Evolutionary conservation across 2,329 filamentous ascomycete species (phyloP), one percentile per base, ranked within the genome.

Genomic region (Fusarium torulosum): DNA sequence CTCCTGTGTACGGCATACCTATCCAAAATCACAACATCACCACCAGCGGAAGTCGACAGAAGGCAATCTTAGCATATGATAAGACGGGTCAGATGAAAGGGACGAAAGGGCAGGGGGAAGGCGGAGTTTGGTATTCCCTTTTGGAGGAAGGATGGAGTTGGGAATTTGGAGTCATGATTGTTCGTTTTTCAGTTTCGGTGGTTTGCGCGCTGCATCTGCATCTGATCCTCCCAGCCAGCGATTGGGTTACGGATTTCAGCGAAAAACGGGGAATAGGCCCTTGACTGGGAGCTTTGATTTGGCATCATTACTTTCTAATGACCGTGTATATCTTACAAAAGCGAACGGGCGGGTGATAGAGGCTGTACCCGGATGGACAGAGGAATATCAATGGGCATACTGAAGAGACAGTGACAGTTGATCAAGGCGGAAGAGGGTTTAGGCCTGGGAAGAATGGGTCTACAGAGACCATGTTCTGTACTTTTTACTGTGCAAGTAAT

Each of bases 91-190:
- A 37, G 35, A 37, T n/a, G 35, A 37, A 27, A 54, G 27, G 27
- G 42, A 33, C 45, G 56, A 49, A 51, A 56, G 56, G 62, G 49
- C 21, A 56, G 63, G 68, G 53, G 35, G 63, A 70, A 64, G 62
- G 68, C 59, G 69, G 70, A 71, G 67, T 74, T 68, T 67, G 72
- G 67, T 69, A 73, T 73, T 71, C 67, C 70, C 69, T 71, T 74
- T 72, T 58, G 63, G 65, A 69, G 69, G 70, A 72, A 58, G 63
- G 70, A 73, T 67, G 72, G 74, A 73, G 72, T 76, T 74, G 67
- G 74, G 73, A 72, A 69, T 54, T 69, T 71, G 71, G 74, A 70
- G 74, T 77, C 73, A 73, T 71, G 71, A 74, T 73, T 73, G 74
- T 73, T 74, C 69, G 61, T 70, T 74, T 74, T 73, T 72, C 65